These are phyloP conservation scores for Fusarium bulbicola DNA, from an alignment of 2,329 filamentous ascomycete species.

Conservation along the genomic window DNA sequence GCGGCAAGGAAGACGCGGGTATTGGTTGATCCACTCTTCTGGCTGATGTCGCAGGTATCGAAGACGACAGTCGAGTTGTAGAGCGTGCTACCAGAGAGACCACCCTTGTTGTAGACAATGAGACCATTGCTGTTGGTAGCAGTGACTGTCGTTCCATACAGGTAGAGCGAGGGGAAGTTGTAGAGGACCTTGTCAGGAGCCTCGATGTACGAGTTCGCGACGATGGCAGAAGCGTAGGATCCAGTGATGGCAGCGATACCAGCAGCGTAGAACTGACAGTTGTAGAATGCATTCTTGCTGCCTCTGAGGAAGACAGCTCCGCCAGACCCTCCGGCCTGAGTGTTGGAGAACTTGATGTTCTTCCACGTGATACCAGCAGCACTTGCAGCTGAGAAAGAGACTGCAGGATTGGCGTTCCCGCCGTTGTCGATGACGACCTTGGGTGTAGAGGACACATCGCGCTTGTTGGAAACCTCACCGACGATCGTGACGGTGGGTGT, in stretches of 20 bases:
- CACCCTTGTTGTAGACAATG: slow-evolving; percentile 52
- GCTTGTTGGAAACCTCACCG: slow-evolving; percentile 49
- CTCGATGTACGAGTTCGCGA: slow-evolving; percentile 57
- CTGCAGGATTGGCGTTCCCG: not conserved
- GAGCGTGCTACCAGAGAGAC: slow-evolving; percentile 33
- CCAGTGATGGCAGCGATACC: slow-evolving; percentile 44
- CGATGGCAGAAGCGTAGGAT: slow-evolving; percentile 47
- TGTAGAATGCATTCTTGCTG: slow-evolving; percentile 45
- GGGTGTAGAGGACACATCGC: slow-evolving; percentile 4
- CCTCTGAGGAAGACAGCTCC: slow-evolving; percentile 22
- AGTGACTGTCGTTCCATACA: slow-evolving; percentile 55
- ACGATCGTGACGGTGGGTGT: slow-evolving; percentile 54
- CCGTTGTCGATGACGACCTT: slow-evolving; percentile 30
- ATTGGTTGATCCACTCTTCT: slow-evolving; percentile 44
- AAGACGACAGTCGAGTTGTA: slow-evolving; percentile 54
- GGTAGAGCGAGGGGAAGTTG: slow-evolving; percentile 51
- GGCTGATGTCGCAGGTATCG: slow-evolving; percentile 50
- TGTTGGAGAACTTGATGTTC: slow-evolving; percentile 36
- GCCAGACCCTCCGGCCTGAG: not conserved
- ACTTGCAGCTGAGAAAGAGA: slow-evolving; percentile 3
- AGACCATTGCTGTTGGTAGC: slow-evolving; percentile 46
- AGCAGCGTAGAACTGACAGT: slow-evolving; percentile 53
- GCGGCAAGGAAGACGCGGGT: slow-evolving; percentile 54
- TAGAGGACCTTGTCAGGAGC: slow-evolving; percentile 54
- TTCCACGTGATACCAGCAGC: slow-evolving; percentile 24